Percentiles rank a stretch among this genome's conserved stretches.
Evolutionary conservation across 176 grass and related monocot species (phyloP).

Genomic region (Hyparrhenia diplandra): DNA sequence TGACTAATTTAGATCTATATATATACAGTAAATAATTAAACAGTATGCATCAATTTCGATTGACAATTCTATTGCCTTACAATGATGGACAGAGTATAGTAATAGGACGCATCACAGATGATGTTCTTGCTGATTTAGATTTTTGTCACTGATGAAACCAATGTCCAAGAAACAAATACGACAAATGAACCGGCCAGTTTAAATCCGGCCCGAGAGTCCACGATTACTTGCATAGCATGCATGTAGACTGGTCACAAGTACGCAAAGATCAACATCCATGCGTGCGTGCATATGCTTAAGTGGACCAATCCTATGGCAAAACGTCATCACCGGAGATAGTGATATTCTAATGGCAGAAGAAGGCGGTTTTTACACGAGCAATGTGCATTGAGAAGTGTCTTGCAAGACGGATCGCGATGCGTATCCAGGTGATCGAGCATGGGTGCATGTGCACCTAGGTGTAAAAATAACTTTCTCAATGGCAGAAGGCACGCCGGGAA

Average conservation of each 20-base stretch:
- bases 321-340: neutral
- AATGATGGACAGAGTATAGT: too few relatives aligned
- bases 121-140: neutral
- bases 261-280: neutral
- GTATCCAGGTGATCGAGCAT: too few relatives aligned
- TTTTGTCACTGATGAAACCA: neutral
- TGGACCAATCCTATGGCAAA: constrained; percentile 5
- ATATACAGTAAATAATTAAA: too few relatives aligned
- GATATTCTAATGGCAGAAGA: neutral
- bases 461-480: too few relatives aligned
- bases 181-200: neutral
- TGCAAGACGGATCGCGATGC: too few relatives aligned
- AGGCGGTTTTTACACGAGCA: too few relatives aligned
- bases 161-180: neutral
- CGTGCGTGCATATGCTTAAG: neutral
- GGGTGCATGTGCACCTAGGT: too few relatives aligned
- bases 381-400: too few relatives aligned
- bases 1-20: too few relatives aligned
- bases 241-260: neutral
- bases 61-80: too few relatives aligned
- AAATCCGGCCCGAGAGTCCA: neutral
- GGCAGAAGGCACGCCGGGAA: too few relatives aligned
- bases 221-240: neutral
- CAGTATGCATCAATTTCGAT: too few relatives aligned
- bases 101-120: neutral